Percentiles rank a stretch among this genome's conserved stretches.
phyloP scores from a whole-genome alignment of 768 basidiomycete species.

The Peribolospora kevripleyi region DNA sequence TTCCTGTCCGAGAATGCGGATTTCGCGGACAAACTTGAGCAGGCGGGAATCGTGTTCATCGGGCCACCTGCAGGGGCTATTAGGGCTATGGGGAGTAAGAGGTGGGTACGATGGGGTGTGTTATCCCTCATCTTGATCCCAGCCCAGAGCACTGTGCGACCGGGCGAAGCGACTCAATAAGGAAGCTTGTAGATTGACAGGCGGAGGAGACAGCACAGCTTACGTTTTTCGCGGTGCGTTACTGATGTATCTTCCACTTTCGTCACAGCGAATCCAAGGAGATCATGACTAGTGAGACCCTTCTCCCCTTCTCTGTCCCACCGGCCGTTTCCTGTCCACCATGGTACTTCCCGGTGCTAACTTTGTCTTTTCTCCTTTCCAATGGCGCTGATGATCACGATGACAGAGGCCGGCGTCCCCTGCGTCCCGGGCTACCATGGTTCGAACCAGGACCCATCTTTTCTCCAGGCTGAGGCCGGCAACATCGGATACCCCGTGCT shows the following conservation, averaged over 20 bases:
- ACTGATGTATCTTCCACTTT: not conserved
- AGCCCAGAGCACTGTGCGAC: not conserved
- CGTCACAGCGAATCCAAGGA: conserved; percentile 66
- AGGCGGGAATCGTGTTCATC: conserved; percentile 66
- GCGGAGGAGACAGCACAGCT: no score
- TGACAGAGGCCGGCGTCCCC: conserved; percentile 52
- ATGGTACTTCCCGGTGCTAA: not conserved
- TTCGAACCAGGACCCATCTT: conserved; percentile 45
- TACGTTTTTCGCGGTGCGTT: no score
- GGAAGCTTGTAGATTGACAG: not conserved
- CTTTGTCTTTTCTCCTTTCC: not conserved
- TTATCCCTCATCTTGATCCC: not conserved
- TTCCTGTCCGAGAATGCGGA: conserved; percentile 77
- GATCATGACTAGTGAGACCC: conserved; percentile 50
- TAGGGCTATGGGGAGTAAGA: conserved; percentile 84
- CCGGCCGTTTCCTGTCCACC: not conserved
- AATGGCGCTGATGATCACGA: conserved; percentile 7
- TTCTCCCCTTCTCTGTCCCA: no score
- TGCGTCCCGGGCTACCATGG: conserved; percentile 91
- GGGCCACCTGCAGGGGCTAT: conserved; percentile 75
- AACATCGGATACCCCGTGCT: conserved; percentile 70
- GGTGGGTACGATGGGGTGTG: conserved; percentile 25
- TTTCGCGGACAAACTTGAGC: conserved; percentile 49
- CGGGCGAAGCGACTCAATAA: no score
- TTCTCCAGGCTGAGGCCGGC: conserved; percentile 42